Percentiles rank a stretch among this genome's conserved stretches.
These are phyloP conservation scores for Penicillium canescens DNA, from an alignment of 495 filamentous ascomycete genomes.

Conservation along the genomic window DNA sequence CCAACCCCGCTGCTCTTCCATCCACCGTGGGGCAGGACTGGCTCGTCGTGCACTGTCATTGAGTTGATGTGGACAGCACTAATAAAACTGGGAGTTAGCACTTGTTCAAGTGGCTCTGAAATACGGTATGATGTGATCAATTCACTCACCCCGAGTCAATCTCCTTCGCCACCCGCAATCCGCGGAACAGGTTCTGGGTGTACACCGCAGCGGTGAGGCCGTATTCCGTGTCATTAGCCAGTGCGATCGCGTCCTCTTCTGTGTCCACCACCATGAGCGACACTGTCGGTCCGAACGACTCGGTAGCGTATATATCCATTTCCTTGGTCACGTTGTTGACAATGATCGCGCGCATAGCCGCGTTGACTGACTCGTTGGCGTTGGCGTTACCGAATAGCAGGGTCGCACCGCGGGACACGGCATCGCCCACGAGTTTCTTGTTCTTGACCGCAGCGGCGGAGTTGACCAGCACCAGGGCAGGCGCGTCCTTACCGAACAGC, in stretches of 20 bases:
- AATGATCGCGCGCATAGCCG: constrained; percentile 72
- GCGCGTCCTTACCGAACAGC: constrained; percentile 45
- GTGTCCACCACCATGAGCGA: constrained; percentile 46
- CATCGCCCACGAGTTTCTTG: no score
- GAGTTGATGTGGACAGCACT: constrained; percentile 86
- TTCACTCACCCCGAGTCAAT: no score
- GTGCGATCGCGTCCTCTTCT: constrained; percentile 48
- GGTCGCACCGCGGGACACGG: constrained; percentile 66
- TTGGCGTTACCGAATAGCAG: constrained; percentile 60
- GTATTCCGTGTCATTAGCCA: constrained; percentile 56
- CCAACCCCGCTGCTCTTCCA: constrained; percentile 85
- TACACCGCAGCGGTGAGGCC: constrained; percentile 50
- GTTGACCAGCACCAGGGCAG: constrained; percentile 63
- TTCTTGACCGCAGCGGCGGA: constrained; percentile 58
- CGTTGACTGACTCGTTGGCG: constrained; percentile 43
- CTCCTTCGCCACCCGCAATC: constrained; percentile 46
- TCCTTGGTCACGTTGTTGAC: constrained; percentile 68
- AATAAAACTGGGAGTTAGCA: constrained; percentile 5
- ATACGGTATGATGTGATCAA: neutral
- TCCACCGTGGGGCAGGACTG: constrained; percentile 77
- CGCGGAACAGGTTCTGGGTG: constrained; percentile 48
- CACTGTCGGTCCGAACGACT: constrained; percentile 83
- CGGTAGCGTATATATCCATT: constrained; percentile 81
- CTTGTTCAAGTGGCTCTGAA: neutral
- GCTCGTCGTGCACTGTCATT: constrained; percentile 84